Conservation (phyloP, 768 basidiomycete species). For the Exidia glandulosa region DNA sequence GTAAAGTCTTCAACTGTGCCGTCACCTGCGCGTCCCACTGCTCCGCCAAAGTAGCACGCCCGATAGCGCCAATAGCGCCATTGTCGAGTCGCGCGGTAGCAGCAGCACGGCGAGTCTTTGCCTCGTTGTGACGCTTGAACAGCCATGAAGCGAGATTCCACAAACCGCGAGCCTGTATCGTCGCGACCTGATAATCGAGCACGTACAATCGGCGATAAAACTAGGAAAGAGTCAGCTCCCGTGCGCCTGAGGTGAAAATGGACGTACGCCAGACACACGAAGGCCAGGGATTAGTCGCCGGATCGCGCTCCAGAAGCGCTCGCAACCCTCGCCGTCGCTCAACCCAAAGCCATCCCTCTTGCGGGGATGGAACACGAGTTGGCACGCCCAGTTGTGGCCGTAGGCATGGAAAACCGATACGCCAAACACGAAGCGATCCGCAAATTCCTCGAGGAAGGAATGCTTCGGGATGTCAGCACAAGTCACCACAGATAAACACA, state of each 20-base stretch:
- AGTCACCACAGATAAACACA: not conserved
- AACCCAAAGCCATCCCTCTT: constrained; percentile 19
- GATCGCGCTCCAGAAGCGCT: constrained; percentile 22
- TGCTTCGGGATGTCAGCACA: not conserved
- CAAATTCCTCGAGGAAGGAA: constrained; percentile 5
- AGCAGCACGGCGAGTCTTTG: not conserved
- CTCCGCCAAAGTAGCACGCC: not conserved
- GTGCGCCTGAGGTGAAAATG: not conserved
- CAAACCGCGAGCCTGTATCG: not conserved
- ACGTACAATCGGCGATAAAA: not conserved
- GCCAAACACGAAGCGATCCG: constrained; percentile 16
- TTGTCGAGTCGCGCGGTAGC: not conserved
- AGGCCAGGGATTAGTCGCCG: constrained; percentile 25
- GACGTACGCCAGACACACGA: constrained; percentile 21
- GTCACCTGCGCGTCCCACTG: not conserved
- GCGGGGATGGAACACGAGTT: constrained; percentile 24
- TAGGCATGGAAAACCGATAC: constrained; percentile 30
- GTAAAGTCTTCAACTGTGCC: not conserved
- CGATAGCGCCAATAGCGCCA: not conserved
- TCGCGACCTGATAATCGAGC: not conserved
- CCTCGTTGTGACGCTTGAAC: not conserved
- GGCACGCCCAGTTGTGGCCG: constrained; percentile 27
- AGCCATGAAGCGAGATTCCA: not conserved
- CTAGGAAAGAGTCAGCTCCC: not conserved
- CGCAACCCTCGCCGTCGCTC: constrained; percentile 25